Conservation (phyloP, 257 asterid genomes). For the Przewalskia tangutica region DNA sequence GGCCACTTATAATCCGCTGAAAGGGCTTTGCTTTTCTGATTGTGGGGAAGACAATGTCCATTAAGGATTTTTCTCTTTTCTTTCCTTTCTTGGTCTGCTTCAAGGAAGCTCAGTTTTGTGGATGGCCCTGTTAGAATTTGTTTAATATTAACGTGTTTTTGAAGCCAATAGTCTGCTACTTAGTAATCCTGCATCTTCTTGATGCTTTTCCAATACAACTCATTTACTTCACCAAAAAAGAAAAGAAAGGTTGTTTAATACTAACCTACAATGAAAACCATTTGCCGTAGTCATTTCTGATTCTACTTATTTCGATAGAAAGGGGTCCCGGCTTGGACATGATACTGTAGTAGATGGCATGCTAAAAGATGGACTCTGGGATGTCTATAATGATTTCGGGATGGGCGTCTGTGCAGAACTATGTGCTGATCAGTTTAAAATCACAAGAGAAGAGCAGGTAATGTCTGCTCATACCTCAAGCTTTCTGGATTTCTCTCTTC, state of each 20-base stretch:
- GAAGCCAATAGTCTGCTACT: too few species aligned
- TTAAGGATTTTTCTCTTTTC: neutral
- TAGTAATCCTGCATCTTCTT: too few species aligned
- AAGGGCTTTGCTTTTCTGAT: neutral
- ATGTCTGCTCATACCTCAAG: neutral
- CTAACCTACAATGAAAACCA: neutral
- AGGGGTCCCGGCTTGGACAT: conserved; percentile 84
- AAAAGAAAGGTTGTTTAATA: neutral
- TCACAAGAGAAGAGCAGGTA: conserved; percentile 83
- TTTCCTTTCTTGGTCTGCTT: neutral
- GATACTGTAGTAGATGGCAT: conserved; percentile 78
- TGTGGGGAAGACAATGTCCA: neutral
- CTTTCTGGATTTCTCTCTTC: neutral
- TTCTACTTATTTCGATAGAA: conserved; percentile 27
- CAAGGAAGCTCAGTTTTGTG: neutral
- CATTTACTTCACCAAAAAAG: too few species aligned
- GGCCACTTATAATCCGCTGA: neutral
- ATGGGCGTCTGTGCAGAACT: conserved; percentile 95
- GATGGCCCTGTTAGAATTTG: neutral
- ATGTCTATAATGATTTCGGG: conserved; percentile 82
- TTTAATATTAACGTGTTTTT: neutral
- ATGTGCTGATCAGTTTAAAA: conserved; percentile 64
- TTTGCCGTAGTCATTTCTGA: neutral
- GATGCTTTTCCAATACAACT: too few species aligned
- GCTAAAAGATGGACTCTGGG: conserved; percentile 99